Conservation (phyloP, 495 filamentous ascomycete species). For the Lineolata rhizophorae region DNA sequence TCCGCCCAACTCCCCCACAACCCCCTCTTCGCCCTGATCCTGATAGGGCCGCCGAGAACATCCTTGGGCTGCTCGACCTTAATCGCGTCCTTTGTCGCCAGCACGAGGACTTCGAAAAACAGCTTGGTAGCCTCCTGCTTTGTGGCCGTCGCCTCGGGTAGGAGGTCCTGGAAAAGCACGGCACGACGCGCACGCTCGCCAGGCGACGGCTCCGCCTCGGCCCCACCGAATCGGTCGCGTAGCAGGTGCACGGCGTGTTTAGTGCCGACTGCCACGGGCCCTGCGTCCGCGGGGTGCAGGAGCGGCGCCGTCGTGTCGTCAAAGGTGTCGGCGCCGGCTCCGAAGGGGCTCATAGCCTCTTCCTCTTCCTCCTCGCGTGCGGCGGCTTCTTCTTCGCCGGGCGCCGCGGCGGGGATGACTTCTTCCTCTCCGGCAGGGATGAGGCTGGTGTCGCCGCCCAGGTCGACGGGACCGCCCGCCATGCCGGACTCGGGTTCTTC, state of each 20-base stretch:
- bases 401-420: constrained; percentile 4
- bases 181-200: constrained; percentile 42
- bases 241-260: constrained; percentile 91
- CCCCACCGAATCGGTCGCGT: constrained; percentile 58
- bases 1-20: constrained; percentile 96
- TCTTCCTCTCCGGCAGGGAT: constrained; percentile 1
- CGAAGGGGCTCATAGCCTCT: constrained; percentile 9
- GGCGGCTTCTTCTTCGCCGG: constrained; percentile 7
- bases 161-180: constrained; percentile 73
- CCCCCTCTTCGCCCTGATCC: constrained; percentile 67
- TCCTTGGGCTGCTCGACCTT: constrained; percentile 80
- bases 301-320: constrained; percentile 58
- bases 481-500: constrained; percentile 8
- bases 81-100: constrained; percentile 94
- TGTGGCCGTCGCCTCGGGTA: constrained; percentile 56
- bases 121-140: constrained; percentile 90
- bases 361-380: constrained; percentile 19
- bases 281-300: constrained; percentile 56
- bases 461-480: constrained; percentile 3
- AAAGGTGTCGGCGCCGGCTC: constrained; percentile 24
- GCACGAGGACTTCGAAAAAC: constrained; percentile 91
- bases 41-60: constrained; percentile 50
- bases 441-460: constrained; percentile 11
- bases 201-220: constrained; percentile 26
- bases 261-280: constrained; percentile 69